Base-by-base conservation (phyloP, 2,329 filamentous ascomycete genomes). In the Emergomyces africanus region DNA sequence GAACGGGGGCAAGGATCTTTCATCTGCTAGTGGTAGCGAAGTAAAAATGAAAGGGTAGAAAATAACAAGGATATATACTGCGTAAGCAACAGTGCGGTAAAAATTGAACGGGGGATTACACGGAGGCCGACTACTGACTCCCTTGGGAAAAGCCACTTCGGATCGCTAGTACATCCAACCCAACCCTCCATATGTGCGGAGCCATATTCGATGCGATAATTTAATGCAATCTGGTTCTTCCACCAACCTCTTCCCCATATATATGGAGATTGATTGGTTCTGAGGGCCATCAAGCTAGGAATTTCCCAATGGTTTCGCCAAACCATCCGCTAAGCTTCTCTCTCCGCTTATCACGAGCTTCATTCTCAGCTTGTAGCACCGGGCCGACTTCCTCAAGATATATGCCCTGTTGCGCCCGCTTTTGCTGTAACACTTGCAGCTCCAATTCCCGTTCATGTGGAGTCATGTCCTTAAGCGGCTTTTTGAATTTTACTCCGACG, bases 361-460 rank as follows among this genome's bases (percentile, higher is more conserved):
- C 67, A 6, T 72, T 68, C 20, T 75, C 72, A 5, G 66, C 62
- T 60, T 73, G 70, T 59, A 75, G 66, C 60, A 71, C 70, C 4
- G 69, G 68, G 28, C 62, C 65, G 15, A 72, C 71, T 63, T 72
- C 70, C 56, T 74, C 62, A 41, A 66, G 64, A 61, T 74, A 75
- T 30, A 67, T 30, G 57, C 70, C 72, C 39, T 71, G 67, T 54
- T 74, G 71, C 33, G 72, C 71, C 39, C 73, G 50, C 39, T 72
- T 66, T 48, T 74, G 69, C 59, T 73, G 69, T 57, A 74, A 67
- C 14, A 71, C 66, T 56, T 70, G 69, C 33, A 76, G 71, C 58
- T 75, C 75, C 60, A 78, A 60, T 59, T 78, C 76, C 53, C 75
- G 70, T 61, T 78, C 75, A 59, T 78, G 76, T 3, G 76, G 76